phyloP scores from a whole-genome alignment of 2,329 filamentous ascomycete genomes.

The Pyricularia sp. region DNA sequence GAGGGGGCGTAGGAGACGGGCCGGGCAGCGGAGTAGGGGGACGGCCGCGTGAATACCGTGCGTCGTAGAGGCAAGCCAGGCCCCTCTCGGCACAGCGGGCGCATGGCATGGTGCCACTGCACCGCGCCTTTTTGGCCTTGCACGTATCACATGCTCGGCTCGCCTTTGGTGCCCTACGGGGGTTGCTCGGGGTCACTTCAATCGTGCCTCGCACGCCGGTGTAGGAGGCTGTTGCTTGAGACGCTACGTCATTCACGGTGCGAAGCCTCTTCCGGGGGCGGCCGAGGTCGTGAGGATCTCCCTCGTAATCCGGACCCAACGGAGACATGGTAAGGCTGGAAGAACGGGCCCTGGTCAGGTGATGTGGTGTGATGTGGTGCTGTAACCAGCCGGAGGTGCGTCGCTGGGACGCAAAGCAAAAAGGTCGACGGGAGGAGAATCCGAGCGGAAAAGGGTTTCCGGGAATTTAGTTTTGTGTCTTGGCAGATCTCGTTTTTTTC shows the following conservation, averaged over 20 bases:
- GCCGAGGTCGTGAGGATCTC: not conserved
- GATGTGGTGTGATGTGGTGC: not conserved
- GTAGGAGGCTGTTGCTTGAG: not conserved
- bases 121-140: conserved; percentile 27
- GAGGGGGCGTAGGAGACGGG: not conserved
- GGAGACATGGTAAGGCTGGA: not conserved
- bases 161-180: conserved; percentile 18
- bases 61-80: conserved; percentile 23
- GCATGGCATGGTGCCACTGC: conserved; percentile 26
- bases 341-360: not conserved
- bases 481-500: not conserved
- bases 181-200: not conserved
- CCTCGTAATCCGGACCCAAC: not conserved
- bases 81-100: conserved; percentile 18
- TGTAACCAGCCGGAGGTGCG: not conserved
- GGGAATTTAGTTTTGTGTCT: not conserved
- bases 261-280: not conserved
- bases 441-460: not conserved
- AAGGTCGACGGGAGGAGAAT: not conserved
- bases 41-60: conserved; percentile 24
- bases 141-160: conserved; percentile 28
- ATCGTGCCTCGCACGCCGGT: not conserved
- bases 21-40: conserved; percentile 24
- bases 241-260: not conserved
- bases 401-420: not conserved